phyloP scores from a whole-genome alignment of 208 protist species.

The Trypanosoma theileri region DNA sequence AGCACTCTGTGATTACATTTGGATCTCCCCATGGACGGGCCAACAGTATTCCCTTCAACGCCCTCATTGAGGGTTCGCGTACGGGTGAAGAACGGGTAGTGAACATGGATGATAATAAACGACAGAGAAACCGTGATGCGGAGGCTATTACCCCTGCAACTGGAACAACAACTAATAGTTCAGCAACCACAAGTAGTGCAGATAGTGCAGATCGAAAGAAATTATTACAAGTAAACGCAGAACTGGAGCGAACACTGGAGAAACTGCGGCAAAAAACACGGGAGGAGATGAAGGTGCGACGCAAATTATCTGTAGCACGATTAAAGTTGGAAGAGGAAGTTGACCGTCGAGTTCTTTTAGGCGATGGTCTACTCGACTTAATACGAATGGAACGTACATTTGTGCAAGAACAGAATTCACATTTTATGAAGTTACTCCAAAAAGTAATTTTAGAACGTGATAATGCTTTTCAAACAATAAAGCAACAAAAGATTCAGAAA shows the following conservation, averaged over 20 bases:
- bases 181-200: too few relatives aligned
- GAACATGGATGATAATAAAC: conserved; percentile 22
- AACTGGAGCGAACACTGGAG: conserved; percentile 26
- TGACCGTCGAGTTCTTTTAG: not conserved
- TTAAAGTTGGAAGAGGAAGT: conserved; percentile 41
- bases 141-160: not conserved
- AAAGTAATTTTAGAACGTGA: conserved; percentile 1
- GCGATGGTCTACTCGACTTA: conserved; percentile 14
- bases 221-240: conserved; percentile 25
- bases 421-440: conserved; percentile 17
- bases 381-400: conserved; percentile 16
- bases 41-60: not conserved
- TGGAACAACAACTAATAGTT: too few relatives aligned
- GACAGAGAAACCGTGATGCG: conserved; percentile 7
- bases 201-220: conserved; percentile 6
- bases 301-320: conserved; percentile 25
- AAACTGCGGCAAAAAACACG: conserved; percentile 20
- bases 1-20: conserved; percentile 36
- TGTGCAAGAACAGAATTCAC: conserved; percentile 19
- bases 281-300: conserved; percentile 13
- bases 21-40: conserved; percentile 18
- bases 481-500: conserved; percentile 2
- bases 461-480: not conserved
- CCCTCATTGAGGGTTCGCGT: conserved; percentile 58
- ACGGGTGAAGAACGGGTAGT: conserved; percentile 64